Evolutionary conservation across 78 protist species (phyloP).

Genomic region (Isochrysis galbana): DNA sequence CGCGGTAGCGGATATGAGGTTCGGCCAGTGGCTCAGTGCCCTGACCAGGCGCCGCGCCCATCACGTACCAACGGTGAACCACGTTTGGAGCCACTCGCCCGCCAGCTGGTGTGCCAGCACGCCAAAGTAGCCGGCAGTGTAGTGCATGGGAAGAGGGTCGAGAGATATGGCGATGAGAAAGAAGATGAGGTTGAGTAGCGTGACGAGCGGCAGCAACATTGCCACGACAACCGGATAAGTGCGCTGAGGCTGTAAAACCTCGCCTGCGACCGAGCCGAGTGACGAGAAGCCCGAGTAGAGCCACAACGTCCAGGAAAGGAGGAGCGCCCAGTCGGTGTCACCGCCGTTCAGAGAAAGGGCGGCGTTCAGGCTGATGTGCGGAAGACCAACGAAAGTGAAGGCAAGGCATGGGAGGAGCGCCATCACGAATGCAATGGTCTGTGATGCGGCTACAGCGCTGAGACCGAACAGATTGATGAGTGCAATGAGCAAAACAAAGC

Average conservation of each 20-base stretch:
- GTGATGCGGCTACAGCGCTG: background rate
- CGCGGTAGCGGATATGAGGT: too few species aligned
- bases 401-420: background rate
- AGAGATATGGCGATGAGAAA: background rate
- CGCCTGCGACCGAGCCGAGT: constrained; percentile 10
- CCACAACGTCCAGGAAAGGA: background rate
- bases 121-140: background rate
- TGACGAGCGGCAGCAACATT: background rate
- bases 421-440: background rate
- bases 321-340: background rate
- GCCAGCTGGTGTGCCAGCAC: background rate
- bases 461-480: background rate
- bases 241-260: background rate
- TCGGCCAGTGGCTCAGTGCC: too few species aligned
- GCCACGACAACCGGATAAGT: background rate
- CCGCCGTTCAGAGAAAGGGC: background rate
- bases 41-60: background rate
- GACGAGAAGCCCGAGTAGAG: constrained; percentile 21
- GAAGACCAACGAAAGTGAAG: background rate
- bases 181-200: background rate
- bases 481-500: background rate
- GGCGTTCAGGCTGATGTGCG: background rate
- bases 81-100: background rate
- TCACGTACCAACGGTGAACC: background rate
- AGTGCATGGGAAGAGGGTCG: background rate